Base-by-base conservation (phyloP, 2,329 filamentous ascomycete genomes). In the Penicillium sumatraense region DNA sequence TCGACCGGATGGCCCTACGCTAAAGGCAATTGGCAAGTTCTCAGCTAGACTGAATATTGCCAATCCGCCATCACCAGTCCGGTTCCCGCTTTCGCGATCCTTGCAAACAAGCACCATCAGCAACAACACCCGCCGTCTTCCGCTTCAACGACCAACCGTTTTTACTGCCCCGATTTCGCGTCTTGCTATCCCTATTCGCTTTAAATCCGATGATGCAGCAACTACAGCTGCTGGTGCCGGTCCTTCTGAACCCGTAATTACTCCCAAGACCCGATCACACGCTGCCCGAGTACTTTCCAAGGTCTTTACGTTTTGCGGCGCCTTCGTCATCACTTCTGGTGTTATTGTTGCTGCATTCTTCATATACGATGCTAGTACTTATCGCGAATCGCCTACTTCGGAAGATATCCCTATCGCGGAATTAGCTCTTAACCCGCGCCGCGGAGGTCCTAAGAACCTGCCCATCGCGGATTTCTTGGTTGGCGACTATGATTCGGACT, bases 391-490 rank as follows among this genome's bases (percentile, higher is more conserved):
- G 44, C 77, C 84, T 2, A 84, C 81, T 6, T 81, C 83, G 23
- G 79, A 80, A 61, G 93, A 97, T 65, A 86, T 96, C 54, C 83
- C 88, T 47, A 89, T 99, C n/a, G 93, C 93, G 1, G 84, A 91
- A 64, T 78, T 91, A 31, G 95, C 95, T 1, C 79, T 99, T 50
- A 87, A 86, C 54, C 95, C 95, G 1, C 85, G 87, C 60, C 83
- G 83, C 56, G 95, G 95, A 52, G 95, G 95, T 0, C 93, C 93
- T 0, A 98, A 99, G 81, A 96, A 99, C 68, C 78, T 99, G 29
- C 95, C 93, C 1, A 95, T 99, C 56, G 88, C 90, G 18, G 91
- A 97, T 61, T 86, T 89, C 21, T 85, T 93, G 58, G 87, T 99
- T 36, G 93, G 96, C 69, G 95, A 98, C 68, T 87, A 96, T 65